Evolutionary conservation across 768 basidiomycete species (phyloP), one percentile per base, ranked within the genome.

Genomic region (Agaricus sinodeliciosus): DNA sequence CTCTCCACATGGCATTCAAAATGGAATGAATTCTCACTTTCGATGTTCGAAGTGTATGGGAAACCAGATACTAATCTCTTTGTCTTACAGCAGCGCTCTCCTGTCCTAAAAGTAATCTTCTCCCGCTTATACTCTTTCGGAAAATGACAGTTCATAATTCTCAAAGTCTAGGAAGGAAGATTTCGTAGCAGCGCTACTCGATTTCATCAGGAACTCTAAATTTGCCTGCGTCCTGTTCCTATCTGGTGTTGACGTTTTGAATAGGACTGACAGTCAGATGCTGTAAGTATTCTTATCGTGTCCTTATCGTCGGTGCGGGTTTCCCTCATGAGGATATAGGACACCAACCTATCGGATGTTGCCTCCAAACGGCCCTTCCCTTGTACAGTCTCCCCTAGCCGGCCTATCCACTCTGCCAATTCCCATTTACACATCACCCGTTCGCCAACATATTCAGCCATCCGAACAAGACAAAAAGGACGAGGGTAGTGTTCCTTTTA

Each of bases 191-290:
- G 60, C 74, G 1, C 67, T 92, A 9, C 65, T 84, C 43, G 63
- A 74, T 2, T 91, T 88, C 65, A 71, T 87, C 48, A 63, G 72
- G 45, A 57, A 65, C 2, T 78, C 75, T 16, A 70, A 72, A 22
- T 71, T 84, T 44, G 69, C 71, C 4, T 72, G 77, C 35, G 76
- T 78, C 12, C 67, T 92, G 28, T 75, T 93, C 60, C 68, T 90
- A 19, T 81, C 86, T 13, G 88, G 89, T 22, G 75, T 92, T n/a
- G 85, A 91, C 63, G 72, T 80, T 26, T 79, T 82, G 12, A 80
- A 85, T 59, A 77, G 90, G 57, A 81, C 82, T 19, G 90, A 93
- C 61, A 68, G 75, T 0, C 90, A 93, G 60, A 89, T 92, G 82
- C 60, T 75, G 90, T 92, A 63, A 55, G 82, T 68, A 28, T 41